Percentiles rank a stretch among this genome's conserved stretches.
phyloP scores from a whole-genome alignment of 2,329 filamentous ascomycete genomes.

The Diaporthe eres region DNA sequence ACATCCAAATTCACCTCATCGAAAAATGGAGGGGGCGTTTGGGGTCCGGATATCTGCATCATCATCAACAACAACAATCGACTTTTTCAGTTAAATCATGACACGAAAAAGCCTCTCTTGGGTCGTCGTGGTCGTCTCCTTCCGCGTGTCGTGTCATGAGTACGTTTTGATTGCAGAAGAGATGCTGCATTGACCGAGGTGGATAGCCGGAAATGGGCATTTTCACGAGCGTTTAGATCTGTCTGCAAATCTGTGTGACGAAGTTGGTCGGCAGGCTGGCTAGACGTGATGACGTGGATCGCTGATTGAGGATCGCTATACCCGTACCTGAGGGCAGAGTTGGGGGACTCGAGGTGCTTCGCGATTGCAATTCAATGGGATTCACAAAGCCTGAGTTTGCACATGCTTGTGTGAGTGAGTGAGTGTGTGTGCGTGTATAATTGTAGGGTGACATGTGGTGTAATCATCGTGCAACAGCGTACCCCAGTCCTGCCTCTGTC shows the following conservation, averaged over 20 bases:
- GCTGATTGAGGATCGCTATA: slow-evolving; percentile 74
- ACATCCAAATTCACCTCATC: slow-evolving; percentile 69
- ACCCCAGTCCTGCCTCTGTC: background rate
- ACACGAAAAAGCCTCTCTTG: slow-evolving; percentile 53
- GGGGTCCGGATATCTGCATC: slow-evolving; percentile 85
- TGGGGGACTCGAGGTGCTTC: slow-evolving; percentile 59
- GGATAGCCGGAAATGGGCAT: slow-evolving; percentile 71
- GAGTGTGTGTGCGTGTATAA: no score
- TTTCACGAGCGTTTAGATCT: slow-evolving; percentile 67
- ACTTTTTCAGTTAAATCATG: slow-evolving; percentile 48
- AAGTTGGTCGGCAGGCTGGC: slow-evolving; percentile 43
- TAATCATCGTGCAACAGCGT: background rate
- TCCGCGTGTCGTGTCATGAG: slow-evolving; percentile 60
- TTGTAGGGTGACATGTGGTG: slow-evolving; percentile 22
- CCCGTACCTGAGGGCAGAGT: slow-evolving; percentile 67
- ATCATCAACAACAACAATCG: slow-evolving; percentile 59
- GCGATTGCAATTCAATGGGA: slow-evolving; percentile 69
- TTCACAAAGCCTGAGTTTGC: slow-evolving; percentile 57
- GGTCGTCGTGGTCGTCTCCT: slow-evolving; percentile 60
- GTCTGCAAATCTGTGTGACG: slow-evolving; percentile 35
- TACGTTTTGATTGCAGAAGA: slow-evolving; percentile 54
- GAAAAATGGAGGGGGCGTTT: slow-evolving; percentile 77
- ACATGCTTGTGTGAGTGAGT: background rate
- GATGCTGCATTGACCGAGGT: slow-evolving; percentile 62
- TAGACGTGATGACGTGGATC: slow-evolving; percentile 73